These are phyloP conservation scores for Sporobolomyces pararoseus DNA, from an alignment of 768 basidiomycete genomes.

Conservation along the genomic window DNA sequence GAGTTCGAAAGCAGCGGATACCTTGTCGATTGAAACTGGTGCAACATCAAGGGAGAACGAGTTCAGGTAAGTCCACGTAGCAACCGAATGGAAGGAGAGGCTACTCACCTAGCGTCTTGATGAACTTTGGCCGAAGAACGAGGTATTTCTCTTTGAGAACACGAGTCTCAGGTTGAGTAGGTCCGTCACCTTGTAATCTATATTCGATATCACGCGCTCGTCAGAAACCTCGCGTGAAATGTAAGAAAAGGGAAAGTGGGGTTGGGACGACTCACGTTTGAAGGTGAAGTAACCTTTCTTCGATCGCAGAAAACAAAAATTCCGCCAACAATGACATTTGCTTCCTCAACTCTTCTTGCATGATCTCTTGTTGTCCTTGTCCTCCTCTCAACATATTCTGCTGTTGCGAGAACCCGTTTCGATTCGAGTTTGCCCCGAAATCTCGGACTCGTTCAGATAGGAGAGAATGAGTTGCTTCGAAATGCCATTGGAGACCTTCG, in stretches of 20 bases:
- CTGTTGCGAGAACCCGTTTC: not conserved
- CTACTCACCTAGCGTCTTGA: slow-evolving; percentile 72
- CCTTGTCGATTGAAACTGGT: slow-evolving; percentile 64
- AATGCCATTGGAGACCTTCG: slow-evolving; percentile 67
- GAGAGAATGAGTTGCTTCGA: slow-evolving; percentile 54
- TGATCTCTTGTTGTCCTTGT: slow-evolving; percentile 34
- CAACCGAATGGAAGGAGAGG: not conserved
- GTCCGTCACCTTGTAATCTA: slow-evolving; percentile 46
- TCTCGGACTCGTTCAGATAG: slow-evolving; percentile 48
- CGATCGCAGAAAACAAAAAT: slow-evolving; percentile 38
- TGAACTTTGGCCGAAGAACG: slow-evolving; percentile 67
- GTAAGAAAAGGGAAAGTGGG: no score
- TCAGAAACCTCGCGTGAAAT: no score
- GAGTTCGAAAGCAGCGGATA: slow-evolving; percentile 68
- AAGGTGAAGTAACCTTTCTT: slow-evolving; percentile 42
- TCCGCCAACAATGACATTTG: slow-evolving; percentile 50
- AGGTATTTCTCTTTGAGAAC: slow-evolving; percentile 66
- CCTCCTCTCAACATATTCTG: not conserved
- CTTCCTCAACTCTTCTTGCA: slow-evolving; percentile 48
- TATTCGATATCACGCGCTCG: no score
- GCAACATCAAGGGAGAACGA: not conserved
- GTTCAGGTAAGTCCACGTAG: not conserved
- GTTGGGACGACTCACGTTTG: slow-evolving; percentile 7
- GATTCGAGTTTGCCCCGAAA: slow-evolving; percentile 47
- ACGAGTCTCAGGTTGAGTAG: slow-evolving; percentile 58